These are phyloP conservation scores for Tardiomyces blankii DNA, from an alignment of 1,139 yeast genomes.

Conservation along the genomic window DNA sequence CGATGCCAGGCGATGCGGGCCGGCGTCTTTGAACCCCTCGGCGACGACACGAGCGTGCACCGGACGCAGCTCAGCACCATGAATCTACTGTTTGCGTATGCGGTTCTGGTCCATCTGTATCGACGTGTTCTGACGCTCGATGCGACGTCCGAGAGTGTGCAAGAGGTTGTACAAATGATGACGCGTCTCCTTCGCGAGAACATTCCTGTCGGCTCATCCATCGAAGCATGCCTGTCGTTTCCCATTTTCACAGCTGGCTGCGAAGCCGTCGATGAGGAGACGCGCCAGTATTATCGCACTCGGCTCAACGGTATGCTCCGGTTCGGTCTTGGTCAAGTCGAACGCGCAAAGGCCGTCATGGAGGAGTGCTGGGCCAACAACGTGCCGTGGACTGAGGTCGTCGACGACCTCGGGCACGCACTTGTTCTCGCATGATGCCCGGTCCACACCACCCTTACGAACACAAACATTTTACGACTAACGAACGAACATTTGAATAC, in stretches of 20 bases:
- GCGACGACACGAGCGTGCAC: background rate
- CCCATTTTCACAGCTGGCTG: slow-evolving; percentile 46
- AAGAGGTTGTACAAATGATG: slow-evolving; percentile 33
- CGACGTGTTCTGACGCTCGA: slow-evolving; percentile 39
- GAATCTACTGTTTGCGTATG: slow-evolving; percentile 39
- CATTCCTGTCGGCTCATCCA: slow-evolving; percentile 36
- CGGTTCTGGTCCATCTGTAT: slow-evolving; percentile 40
- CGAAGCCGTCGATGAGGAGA: slow-evolving; percentile 32
- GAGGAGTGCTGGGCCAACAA: slow-evolving; percentile 35
- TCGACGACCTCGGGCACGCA: slow-evolving; percentile 19
- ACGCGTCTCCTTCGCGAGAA: slow-evolving; percentile 27
- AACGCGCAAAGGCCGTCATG: slow-evolving; percentile 35
- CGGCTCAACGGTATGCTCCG: slow-evolving; percentile 33
- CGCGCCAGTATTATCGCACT: slow-evolving; percentile 27
- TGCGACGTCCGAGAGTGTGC: slow-evolving; percentile 34
- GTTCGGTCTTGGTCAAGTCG: slow-evolving; percentile 38
- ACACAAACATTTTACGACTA: background rate
- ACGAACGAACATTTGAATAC: no score
- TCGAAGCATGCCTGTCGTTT: slow-evolving; percentile 43
- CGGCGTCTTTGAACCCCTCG: background rate
- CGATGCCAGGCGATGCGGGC: background rate
- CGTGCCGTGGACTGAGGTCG: slow-evolving; percentile 20
- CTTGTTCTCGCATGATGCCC: slow-evolving; percentile 20
- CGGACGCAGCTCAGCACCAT: slow-evolving; percentile 32
- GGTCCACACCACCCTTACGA: background rate